phyloP scores from a whole-genome alignment of 1,139 yeast species.

The Suzukiozyma palmioleophila region DNA sequence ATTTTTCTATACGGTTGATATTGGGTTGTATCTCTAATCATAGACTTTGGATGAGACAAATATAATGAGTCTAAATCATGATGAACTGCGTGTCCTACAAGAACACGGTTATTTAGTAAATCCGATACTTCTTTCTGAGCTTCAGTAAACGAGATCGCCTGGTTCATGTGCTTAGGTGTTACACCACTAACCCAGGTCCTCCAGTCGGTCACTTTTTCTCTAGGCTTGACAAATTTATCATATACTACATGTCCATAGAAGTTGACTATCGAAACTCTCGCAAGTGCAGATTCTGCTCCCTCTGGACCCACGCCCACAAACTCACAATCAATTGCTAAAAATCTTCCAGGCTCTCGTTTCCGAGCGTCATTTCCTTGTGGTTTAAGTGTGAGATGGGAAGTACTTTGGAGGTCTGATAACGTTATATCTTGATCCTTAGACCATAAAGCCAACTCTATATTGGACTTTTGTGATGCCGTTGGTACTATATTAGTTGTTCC shows the following conservation, averaged over 20 bases:
- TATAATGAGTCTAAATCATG: constrained; percentile 71
- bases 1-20: constrained; percentile 55
- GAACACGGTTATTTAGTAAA: constrained; percentile 45
- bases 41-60: constrained; percentile 60
- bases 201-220: constrained; percentile 79
- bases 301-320: constrained; percentile 86
- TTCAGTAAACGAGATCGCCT: constrained; percentile 60
- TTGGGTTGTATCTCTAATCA: constrained; percentile 71
- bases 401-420: constrained; percentile 11
- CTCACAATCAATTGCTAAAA: constrained; percentile 85
- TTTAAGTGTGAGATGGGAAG: constrained; percentile 3
- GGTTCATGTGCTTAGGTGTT: constrained; percentile 59
- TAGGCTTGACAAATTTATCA: constrained; percentile 74
- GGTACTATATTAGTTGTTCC: constrained; percentile 2
- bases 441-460: constrained; percentile 29
- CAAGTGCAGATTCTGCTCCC: constrained; percentile 67
- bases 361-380: constrained; percentile 13
- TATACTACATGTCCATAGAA: constrained; percentile 67
- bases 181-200: constrained; percentile 95
- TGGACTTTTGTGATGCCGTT: constrained; percentile 6
- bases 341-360: constrained; percentile 56
- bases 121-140: constrained; percentile 59
- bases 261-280: constrained; percentile 84
- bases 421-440: constrained; percentile 21
- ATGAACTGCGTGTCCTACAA: constrained; percentile 83